Base-by-base conservation (phyloP, 1,139 yeast species). In the Saccharomycopsis crataegensis region DNA sequence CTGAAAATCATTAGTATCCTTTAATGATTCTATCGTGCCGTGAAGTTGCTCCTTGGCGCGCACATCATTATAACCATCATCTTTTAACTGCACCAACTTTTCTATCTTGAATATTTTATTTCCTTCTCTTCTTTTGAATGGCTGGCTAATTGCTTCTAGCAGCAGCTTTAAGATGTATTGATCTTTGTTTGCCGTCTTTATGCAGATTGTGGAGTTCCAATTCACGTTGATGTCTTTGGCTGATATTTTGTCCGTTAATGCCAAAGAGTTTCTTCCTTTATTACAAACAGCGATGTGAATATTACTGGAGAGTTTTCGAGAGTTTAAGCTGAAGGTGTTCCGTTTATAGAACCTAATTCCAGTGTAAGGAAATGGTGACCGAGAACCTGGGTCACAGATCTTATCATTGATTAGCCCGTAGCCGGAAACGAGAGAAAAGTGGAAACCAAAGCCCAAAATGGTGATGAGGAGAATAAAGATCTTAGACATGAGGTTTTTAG, bases 171-270 rank as follows among this genome's bases (percentile, higher is more conserved):
- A 43, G 14, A 28, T 28, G 14, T 3, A 22, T 38, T 28, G 2
- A 3, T 40, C n/a, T 12, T 40, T 40, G 3, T 40, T 14, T 3
- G n/a, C 16, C n/a, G 11, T 43, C 11, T 43, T 43, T 9, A 51
- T 7, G 34, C 58, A 55, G 11, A 53, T 41, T 6, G 58, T 50
- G 6, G 51, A 48, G 48, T 55, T 55, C 58, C 58, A 55, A 32
- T 51, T 51, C 31, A 52, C 43, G n/a, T 51, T 48, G 40, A 47
- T 46, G 34, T 47, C 48, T 8, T 46, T 46, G 12, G 36, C 17
- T 22, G 44, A 44, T 12, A 45, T 22, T 9, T 43, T 12, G 38
- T 48, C 47, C 9, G 31, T 46, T 14, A 55, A n/a, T 32, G 31
- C 48, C 12, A 44, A 32, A 11, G 37, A n/a, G 31, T 41, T 50